These are phyloP conservation scores for Pythium volutum DNA, from an alignment of 352 stramenopile species.

Conservation along the genomic window DNA sequence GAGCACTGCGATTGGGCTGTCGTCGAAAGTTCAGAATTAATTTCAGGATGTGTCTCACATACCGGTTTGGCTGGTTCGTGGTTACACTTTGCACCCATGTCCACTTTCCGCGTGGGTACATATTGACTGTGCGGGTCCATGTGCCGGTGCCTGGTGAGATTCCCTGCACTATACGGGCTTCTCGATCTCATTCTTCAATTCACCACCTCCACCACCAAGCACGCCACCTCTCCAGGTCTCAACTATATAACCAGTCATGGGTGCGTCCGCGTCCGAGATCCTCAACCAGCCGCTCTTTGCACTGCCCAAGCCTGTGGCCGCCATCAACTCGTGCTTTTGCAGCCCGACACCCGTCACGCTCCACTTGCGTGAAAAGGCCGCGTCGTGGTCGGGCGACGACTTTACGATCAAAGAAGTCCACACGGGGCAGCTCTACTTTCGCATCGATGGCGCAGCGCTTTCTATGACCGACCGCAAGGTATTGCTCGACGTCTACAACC, in stretches of 20 bases:
- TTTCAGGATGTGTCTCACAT: neutral
- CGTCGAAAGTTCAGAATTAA: no score
- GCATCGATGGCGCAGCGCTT: constrained; percentile 19
- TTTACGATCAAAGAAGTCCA: constrained; percentile 28
- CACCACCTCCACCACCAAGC: neutral
- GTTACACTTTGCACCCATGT: no score
- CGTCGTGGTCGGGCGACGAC: constrained; percentile 26
- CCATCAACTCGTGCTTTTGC: constrained; percentile 23
- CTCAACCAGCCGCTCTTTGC: constrained; percentile 9
- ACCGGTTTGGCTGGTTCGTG: no score
- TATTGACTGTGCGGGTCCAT: no score
- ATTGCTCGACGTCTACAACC: constrained; percentile 24
- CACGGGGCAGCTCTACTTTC: constrained; percentile 21
- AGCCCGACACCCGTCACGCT: constrained; percentile 19
- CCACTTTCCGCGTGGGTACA: no score
- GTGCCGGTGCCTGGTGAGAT: no score
- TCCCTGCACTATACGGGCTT: no score
- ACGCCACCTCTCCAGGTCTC: neutral
- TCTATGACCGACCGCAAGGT: constrained; percentile 26
- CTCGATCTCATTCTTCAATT: constrained; percentile 1
- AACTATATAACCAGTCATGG: neutral
- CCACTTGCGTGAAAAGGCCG: constrained; percentile 27
- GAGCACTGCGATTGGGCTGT: neutral
- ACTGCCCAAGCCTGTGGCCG: constrained; percentile 12
- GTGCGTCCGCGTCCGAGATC: constrained; percentile 3